These are phyloP conservation scores for Tetradesmus lagerheimii DNA, from an alignment of 139 green algal species.

Conservation along the genomic window DNA sequence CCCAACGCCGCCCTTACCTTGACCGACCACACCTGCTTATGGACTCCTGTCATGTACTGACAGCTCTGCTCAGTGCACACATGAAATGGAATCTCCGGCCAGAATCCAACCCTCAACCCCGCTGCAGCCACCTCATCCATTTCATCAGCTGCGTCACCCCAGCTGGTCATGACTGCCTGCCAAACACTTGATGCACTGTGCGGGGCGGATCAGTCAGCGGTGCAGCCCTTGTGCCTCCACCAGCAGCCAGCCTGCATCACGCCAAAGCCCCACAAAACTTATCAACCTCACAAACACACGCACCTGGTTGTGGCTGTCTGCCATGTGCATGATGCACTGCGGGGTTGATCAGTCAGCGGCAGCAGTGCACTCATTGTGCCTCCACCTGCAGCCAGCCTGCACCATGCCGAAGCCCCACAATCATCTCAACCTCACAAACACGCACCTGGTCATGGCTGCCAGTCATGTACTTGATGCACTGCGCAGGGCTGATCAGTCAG, in stretches of 20 bases:
- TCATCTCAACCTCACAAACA: neutral
- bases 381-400: neutral
- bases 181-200: constrained; percentile 85
- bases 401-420: neutral
- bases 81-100: too few species aligned
- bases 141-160: too few species aligned
- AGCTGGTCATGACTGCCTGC: constrained; percentile 66
- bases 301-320: constrained; percentile 75
- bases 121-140: too few species aligned
- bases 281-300: neutral
- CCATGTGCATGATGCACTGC: constrained; percentile 84
- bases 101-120: too few species aligned
- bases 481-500: constrained; percentile 65
- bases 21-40: too few species aligned
- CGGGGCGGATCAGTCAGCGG: neutral
- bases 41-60: too few species aligned
- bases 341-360: neutral
- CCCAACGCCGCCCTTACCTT: too few species aligned
- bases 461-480: constrained; percentile 85
- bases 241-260: neutral
- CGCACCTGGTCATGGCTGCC: constrained; percentile 74
- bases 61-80: too few species aligned
- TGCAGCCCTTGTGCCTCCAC: too few species aligned
- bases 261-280: neutral
- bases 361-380: too few species aligned